Evolutionary conservation across 2,329 filamentous ascomycete genomes (phyloP), one percentile per base, ranked within the genome.

Genomic region (Fusarium stilboides): DNA sequence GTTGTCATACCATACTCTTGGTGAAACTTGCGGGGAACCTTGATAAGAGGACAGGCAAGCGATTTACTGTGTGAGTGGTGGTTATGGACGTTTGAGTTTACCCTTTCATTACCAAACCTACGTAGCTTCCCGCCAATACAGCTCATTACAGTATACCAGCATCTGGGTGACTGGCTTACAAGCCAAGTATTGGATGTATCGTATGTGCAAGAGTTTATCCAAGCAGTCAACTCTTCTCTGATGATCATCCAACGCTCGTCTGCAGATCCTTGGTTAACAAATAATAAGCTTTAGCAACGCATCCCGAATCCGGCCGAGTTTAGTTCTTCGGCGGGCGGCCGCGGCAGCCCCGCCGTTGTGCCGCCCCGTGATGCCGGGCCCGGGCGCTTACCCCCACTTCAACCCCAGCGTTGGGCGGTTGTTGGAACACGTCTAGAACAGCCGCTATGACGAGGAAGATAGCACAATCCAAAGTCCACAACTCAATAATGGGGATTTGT

Each of bases 291-390:
- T 39, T 39, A n/a, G 34, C 31, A 55, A 22, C 31, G 20, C 42
- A 31, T 26, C 36, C 52, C 47, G 37, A 36, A 37, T 33, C 39
- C 45, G 56, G 62, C 62, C 55, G 40, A 61, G 45, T 34, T 24
- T 24, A 17, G 34, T 24, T 43, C 40, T 43, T 14, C 39, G 49
- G 49, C 26, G 24, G 46, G 46, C 43, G 40, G 49, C 34, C 33
- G 44, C 39, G 52, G 46, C 37, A 55, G 43, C 65, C 66, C 66
- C 46, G 47, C 66, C 65, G 62, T 70, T 70, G 12, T 50, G 47
- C 46, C 57, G 47, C 56, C 39, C 46, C 50, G 36, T 45, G 36
- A 53, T 62, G 31, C 51, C 53, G 52, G 52, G 51, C 39, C 24
- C 24, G 33, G 40, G 36, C 40, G 36, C 44, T 20, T 45, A 40